phyloP scores from a whole-genome alignment of 2,329 filamentous ascomycete genomes.

The Ceratocystiopsis minuta region DNA sequence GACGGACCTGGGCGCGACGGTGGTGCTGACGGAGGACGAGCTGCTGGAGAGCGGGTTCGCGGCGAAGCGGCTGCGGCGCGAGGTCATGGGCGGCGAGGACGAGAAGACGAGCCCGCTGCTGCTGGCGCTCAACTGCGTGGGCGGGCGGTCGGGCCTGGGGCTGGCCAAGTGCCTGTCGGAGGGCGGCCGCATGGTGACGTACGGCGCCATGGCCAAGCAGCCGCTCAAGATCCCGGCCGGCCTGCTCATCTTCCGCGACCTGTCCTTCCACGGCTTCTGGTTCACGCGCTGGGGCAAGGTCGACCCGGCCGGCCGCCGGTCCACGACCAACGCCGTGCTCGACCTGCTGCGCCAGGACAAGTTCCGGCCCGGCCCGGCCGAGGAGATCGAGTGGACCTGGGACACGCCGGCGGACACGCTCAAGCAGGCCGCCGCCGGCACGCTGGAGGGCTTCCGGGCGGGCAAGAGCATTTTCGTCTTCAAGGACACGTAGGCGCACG shows the following conservation, averaged over 20 bases:
- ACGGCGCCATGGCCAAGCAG: slow-evolving; percentile 87
- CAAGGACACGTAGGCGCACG: slow-evolving; percentile 29
- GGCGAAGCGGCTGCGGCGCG: slow-evolving; percentile 32
- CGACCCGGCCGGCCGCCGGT: slow-evolving; percentile 54
- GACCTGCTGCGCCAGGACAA: slow-evolving; percentile 54
- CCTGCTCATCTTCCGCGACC: slow-evolving; percentile 81
- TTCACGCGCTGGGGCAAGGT: slow-evolving; percentile 73
- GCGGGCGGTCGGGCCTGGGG: slow-evolving; percentile 64
- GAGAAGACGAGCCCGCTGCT: slow-evolving; percentile 40
- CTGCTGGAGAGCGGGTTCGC: slow-evolving; percentile 39
- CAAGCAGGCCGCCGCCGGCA: slow-evolving; percentile 60
- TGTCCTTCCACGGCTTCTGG: slow-evolving; percentile 88
- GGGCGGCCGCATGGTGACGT: slow-evolving; percentile 67
- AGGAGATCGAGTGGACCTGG: slow-evolving; percentile 68
- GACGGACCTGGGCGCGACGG: slow-evolving; percentile 33
- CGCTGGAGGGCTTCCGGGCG: slow-evolving; percentile 63
- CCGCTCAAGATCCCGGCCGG: slow-evolving; percentile 67
- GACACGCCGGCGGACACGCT: slow-evolving; percentile 55
- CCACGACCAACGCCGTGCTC: slow-evolving; percentile 72
- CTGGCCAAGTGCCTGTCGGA: slow-evolving; percentile 57
- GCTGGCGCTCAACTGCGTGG: slow-evolving; percentile 83
- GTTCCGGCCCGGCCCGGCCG: slow-evolving; percentile 70
- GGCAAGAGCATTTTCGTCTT: slow-evolving; percentile 89
- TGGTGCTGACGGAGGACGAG: slow-evolving; percentile 38
- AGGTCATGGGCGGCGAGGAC: slow-evolving; percentile 52